Base-by-base conservation (phyloP, 2,329 filamentous ascomycete species). In the Penicillium sp. region DNA sequence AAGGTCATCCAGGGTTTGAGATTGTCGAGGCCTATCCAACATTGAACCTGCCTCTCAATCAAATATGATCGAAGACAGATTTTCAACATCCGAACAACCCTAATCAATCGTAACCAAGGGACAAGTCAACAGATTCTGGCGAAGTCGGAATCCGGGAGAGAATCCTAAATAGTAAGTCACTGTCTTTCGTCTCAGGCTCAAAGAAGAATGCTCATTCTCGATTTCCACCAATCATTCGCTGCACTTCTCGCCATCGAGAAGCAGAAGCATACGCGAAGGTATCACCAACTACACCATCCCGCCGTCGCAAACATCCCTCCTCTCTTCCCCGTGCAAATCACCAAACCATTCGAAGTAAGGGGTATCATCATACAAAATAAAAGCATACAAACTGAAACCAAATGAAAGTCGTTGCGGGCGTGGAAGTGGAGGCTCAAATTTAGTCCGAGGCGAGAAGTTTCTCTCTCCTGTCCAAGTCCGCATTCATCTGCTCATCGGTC, bases 401-500 rank as follows among this genome's bases (percentile, higher is more conserved):
- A 51, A 50, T 19, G 39, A 43, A 49, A 52, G 39, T 52, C 49
- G 45, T 52, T 32, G 35, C 42, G 28, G 47, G 39, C 35, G 39
- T 37, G 26, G 26, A 26, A 19, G 28, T 21, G 3, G 28, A 33
- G 34, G 17, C 28, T 39, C 17, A 31, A 29, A 17, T n/a, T 26
- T 33, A 49, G 6, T n/a, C 21, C 22, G 21, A 38, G 9, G 34
- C 41, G 17, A 59, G 26, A 26, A 41, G 32, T 22, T 45, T 54
- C 49, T 64, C 61, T 28, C 61, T 55, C 13, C 44, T 34, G 3
- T 52, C 48, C 12, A 68, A 55, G 42, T 68, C 65, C 44, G 54
- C 57, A 38, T 67, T 62, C 64, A 68, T 68, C 33, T 63, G 59
- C 42, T 61, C 59, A 43, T 64, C 57, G 21, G 50, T 58, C 31